These are phyloP conservation scores for Coccomyxa subellipsoidea DNA, from an alignment of 163 green algal genomes.

Conservation along the genomic window DNA sequence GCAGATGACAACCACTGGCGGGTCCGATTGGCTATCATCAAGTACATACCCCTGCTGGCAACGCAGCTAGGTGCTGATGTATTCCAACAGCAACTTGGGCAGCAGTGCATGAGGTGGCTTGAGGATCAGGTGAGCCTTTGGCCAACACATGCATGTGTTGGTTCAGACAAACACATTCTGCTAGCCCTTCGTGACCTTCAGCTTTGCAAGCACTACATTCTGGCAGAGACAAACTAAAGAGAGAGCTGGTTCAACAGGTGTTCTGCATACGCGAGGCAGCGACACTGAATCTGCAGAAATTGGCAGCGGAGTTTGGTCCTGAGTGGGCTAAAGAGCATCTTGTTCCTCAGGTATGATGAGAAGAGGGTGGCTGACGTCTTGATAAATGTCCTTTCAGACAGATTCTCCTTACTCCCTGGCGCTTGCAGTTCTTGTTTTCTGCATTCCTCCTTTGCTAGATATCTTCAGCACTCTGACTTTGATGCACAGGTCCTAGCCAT, in stretches of 20 bases:
- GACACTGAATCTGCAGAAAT: constrained; percentile 80
- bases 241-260: constrained; percentile 52
- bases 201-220: no score
- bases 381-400: no score
- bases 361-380: no score
- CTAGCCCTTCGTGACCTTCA: background rate
- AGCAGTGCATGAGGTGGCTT: constrained; percentile 96
- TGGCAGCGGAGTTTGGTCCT: constrained; percentile 89
- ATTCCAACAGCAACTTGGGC: constrained; percentile 88
- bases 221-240: no score
- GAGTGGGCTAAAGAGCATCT: constrained; percentile 93
- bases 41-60: constrained; percentile 96
- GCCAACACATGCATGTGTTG: background rate
- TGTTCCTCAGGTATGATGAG: constrained; percentile 75
- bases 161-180: background rate
- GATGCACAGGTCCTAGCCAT: constrained; percentile 73
- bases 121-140: constrained; percentile 38
- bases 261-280: constrained; percentile 90
- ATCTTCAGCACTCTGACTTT: background rate
- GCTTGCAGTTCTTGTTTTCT: no score
- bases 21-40: constrained; percentile 96
- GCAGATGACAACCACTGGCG: constrained; percentile 98
- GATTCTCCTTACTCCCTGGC: no score
- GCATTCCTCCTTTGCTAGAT: background rate
- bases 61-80: constrained; percentile 91